Evolutionary conservation across 257 asterid genomes (phyloP), one percentile per base, ranked within the genome.

Genomic region (Haberlea rhodopensis): DNA sequence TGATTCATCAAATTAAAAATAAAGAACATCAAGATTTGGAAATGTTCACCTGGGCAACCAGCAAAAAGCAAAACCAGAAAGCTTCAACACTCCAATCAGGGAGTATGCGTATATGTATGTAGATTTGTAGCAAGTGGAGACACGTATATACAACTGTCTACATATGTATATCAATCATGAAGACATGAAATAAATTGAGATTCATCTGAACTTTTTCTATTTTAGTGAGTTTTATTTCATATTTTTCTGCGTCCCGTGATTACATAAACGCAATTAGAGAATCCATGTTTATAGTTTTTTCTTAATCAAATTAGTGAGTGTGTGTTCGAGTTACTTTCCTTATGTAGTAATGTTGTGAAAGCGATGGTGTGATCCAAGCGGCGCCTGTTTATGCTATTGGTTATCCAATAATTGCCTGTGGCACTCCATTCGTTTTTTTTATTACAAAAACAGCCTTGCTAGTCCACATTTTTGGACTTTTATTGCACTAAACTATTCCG

Each of bases 51-150:
- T 72, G 81, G 70, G 65, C 55, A 68, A 73, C 51, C 73, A 74
- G 79, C 68, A 57, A 61, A 27, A 62, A 55, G 73, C 67, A 48
- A 31, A 73, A 71, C 28, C 76, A 62, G 74, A 55, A n/a, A 55
- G 77, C 68, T 54, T 19, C 72, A 62, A 29, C 70, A n/a, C 67
- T 54, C 43, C 68, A 65, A 71, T 65, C 66, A 51, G 78, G 74
- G 63, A 34, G 64, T 77, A 67, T 67, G 76, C 68, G 65, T 65
- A 78, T 76, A 66, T 52, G 63, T 76, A 67, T 70, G 74, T 68
- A 71, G 60, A 76, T 75, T 62, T 80, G 78, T 69, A 76, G 71
- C 74, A 61, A 81, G 65, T 66, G 80, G 65, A 63, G 80, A 65
- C 81, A 60, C 79, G 75, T 73, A 73, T 71, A 34, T 71, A 75